These are phyloP conservation scores for Fusarium oligoseptatum DNA, from an alignment of 2,329 filamentous ascomycete species.

Conservation along the genomic window DNA sequence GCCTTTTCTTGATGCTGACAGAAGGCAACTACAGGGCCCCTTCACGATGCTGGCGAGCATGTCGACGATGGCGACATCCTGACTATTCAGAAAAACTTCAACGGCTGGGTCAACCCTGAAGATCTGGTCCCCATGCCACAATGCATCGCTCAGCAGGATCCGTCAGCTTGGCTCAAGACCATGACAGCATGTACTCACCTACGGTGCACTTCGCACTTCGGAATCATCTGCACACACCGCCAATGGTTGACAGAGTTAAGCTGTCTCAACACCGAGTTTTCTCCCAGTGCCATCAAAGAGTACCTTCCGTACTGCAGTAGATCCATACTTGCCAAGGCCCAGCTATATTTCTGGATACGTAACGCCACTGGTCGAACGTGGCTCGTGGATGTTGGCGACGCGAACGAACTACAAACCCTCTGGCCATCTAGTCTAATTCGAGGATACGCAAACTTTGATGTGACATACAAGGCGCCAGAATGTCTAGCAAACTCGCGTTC, in stretches of 20 bases:
- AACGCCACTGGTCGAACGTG: conserved; percentile 15
- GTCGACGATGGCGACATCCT: background rate
- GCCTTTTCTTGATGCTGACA: background rate
- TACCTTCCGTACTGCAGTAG: conserved; percentile 28
- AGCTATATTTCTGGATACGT: conserved; percentile 24
- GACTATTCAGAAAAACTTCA: background rate
- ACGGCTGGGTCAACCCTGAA: conserved; percentile 34
- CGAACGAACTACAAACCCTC: background rate
- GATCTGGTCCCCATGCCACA: conserved; percentile 32
- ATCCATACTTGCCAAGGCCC: conserved; percentile 30
- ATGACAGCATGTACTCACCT: conserved; percentile 30
- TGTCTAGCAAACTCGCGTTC: conserved; percentile 6
- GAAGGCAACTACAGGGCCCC: background rate
- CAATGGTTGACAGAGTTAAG: conserved; percentile 35
- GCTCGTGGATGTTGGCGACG: conserved; percentile 29
- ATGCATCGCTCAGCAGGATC: conserved; percentile 31
- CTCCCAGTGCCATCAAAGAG: background rate
- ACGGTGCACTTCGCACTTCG: conserved; percentile 29
- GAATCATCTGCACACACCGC: conserved; percentile 23
- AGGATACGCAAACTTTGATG: conserved; percentile 7
- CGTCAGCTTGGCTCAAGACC: conserved; percentile 13
- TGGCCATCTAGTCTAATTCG: background rate
- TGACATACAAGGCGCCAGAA: conserved; percentile 7
- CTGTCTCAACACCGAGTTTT: conserved; percentile 29
- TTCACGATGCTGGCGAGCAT: background rate